Base-by-base conservation (phyloP, 495 filamentous ascomycete genomes). In the Penicillium samsonianum region DNA sequence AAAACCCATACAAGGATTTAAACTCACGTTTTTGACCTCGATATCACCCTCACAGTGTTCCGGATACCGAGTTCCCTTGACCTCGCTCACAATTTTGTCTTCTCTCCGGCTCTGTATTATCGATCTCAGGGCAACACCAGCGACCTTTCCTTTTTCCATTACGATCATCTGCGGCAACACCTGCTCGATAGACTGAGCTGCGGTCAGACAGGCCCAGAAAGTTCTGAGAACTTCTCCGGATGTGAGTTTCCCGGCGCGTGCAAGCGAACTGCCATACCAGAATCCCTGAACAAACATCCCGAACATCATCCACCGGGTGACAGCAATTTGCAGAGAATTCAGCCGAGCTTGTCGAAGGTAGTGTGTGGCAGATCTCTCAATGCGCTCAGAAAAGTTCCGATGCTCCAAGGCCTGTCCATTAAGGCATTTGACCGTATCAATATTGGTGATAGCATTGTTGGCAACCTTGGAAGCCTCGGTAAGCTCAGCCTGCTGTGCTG, bases 231-330 rank as follows among this genome's bases (percentile, higher is more conserved):
- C 84, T 46, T 86, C 78, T 7, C 88, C 92, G 1, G 90, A 74
- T 14, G 79, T 79, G 38, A 84, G 72, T 17, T 80, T 67, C 2
- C 79, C 80, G 7, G 73, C 67, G 11, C 71, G 71, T 19, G 91
- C 84, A 7, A 96, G 76, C 1, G 80, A 70, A 49, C 85, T 83
- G 0, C 92, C 92, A 68, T 91, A 96, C 84, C 90, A 97, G 62
- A 98, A 97, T 0, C 92, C 93, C 62, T 91, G 84, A 1, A 96
- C 88, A 54, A 98, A 96, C 73, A 98, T 87, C 3, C 79, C 78
- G 16, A 91, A 81, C 33, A 86, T 87, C 73, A 90, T 82, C 60
- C 96, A 79, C 42, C 87, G 86, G 42, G 89, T 79, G 44, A 89
- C 81, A 1, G 86, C 84, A 53, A 89, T 82, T 65, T 96, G 91